Evolutionary conservation across 371 early-diverging fungal species (phyloP), one percentile per base, ranked within the genome.

Genomic region (Chytridium lagenaria): DNA sequence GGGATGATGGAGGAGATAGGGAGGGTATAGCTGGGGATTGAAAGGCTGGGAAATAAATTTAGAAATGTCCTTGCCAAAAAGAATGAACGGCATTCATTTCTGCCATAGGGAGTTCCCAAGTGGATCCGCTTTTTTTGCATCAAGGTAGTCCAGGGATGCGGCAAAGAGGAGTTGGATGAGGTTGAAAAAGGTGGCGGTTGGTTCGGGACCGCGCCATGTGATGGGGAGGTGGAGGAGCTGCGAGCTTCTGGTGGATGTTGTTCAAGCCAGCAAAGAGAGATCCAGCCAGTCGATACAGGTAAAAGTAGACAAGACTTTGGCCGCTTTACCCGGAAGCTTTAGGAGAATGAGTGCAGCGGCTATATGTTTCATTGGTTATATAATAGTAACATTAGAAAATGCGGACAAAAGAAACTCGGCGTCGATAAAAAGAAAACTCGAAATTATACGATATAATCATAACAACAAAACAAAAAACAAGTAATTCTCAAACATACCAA

Each of bases 141-240:
- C 61, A 7, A 61, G 37, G 37, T 61, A 61, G 3, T 37, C 5
- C 34, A 61, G 19, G 34, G 61, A 61, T 23, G 61, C 61, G 12
- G 34, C 61, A 52, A 70, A 70, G 55, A 70, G 34, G 10, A 70
- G 70, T 59, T 70, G 70, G n/a, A 37, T 59, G 39, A 70, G 51
- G 55, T 70, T 70, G 49, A 70, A 70, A 1, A 70, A 52, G 12
- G 61, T 44, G 16, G 36, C 44, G 10, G 70, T 34, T 23, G 52
- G 55, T 15, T 59, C 40, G 23, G 52, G 50, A 16, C 38, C 55
- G 30, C 33, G 52, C 49, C 34, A 5, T 31, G 69, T 31, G 31
- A 61, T 7, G 3, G 55, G 19, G 39, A 50, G 31, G 39, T 10
- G 16, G 19, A 26, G 19, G n/a, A 22, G 39, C 28, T n/a, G n/a